Evolutionary conservation across 2,329 filamentous ascomycete species (phyloP).

Genomic region (Capronia epimyces): DNA sequence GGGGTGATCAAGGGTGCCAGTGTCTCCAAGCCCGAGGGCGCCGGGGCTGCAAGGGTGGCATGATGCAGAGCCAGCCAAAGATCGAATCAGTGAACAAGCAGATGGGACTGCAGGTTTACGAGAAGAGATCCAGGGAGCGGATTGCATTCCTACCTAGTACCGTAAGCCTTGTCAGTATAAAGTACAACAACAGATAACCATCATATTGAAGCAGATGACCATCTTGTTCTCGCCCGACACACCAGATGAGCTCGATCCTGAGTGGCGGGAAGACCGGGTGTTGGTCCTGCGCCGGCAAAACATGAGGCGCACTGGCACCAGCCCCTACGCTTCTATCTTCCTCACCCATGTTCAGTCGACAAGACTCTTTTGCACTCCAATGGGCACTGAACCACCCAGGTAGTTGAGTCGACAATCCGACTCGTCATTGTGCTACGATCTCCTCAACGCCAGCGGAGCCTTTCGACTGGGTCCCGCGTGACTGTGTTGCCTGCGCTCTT

Average conservation of each 20-base stretch:
- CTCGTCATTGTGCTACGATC: background rate
- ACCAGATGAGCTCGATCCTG: background rate
- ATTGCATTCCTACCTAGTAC: too few relatives aligned
- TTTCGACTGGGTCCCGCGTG: background rate
- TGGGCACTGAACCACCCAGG: background rate
- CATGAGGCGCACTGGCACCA: background rate
- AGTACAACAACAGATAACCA: too few relatives aligned
- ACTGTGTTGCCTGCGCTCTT: slow-evolving; percentile 8
- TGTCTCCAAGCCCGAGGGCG: background rate
- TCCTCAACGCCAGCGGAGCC: background rate
- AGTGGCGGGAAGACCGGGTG: background rate
- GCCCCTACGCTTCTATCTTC: background rate
- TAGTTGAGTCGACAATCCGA: background rate
- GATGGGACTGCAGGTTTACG: too few relatives aligned
- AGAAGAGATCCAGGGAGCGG: too few relatives aligned
- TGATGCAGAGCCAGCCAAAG: background rate
- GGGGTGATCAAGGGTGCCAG: too few relatives aligned
- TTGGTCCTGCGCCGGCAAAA: background rate
- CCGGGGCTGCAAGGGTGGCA: slow-evolving; percentile 14
- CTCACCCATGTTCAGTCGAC: background rate
- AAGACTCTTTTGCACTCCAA: background rate
- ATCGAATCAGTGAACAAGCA: background rate
- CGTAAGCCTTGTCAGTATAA: too few relatives aligned
- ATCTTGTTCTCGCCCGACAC: too few relatives aligned
- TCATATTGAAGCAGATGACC: too few relatives aligned